These are phyloP conservation scores for Aspergillus hortae DNA, from an alignment of 2,329 filamentous ascomycete species.

Conservation along the genomic window DNA sequence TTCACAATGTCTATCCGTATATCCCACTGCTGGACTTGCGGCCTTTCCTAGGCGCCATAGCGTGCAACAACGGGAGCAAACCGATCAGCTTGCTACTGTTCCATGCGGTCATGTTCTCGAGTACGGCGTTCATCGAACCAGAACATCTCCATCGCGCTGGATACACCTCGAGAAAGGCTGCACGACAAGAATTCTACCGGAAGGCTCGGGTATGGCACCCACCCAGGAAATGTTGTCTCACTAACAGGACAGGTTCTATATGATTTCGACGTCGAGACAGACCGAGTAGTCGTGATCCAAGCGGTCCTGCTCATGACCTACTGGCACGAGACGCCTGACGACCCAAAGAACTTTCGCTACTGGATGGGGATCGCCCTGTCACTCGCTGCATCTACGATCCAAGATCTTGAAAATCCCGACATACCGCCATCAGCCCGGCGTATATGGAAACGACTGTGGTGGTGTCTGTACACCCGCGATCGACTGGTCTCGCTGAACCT, in stretches of 20 bases:
- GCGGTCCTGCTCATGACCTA: constrained; percentile 83
- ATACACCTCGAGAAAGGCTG: constrained; percentile 68
- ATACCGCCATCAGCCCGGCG: background rate
- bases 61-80: constrained; percentile 58
- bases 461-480: constrained; percentile 89
- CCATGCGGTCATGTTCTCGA: constrained; percentile 85
- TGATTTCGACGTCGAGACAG: constrained; percentile 83
- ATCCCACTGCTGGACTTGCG: constrained; percentile 73
- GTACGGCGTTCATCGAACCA: constrained; percentile 75
- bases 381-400: constrained; percentile 4
- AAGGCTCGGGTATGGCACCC: constrained; percentile 65
- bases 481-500: constrained; percentile 81
- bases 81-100: constrained; percentile 72
- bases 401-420: background rate
- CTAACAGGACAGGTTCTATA: constrained; percentile 62
- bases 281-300: constrained; percentile 77
- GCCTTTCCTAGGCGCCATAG: constrained; percentile 50
- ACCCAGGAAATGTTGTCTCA: background rate
- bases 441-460: constrained; percentile 89
- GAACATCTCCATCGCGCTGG: constrained; percentile 67
- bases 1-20: constrained; percentile 81
- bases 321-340: constrained; percentile 88
- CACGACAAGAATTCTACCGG: constrained; percentile 76
- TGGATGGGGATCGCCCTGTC: constrained; percentile 49
- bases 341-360: constrained; percentile 90